Percentiles rank a stretch among this genome's conserved stretches.
Conservation (phyloP, 768 basidiomycete genomes). For the Naganishia kalamii region DNA sequence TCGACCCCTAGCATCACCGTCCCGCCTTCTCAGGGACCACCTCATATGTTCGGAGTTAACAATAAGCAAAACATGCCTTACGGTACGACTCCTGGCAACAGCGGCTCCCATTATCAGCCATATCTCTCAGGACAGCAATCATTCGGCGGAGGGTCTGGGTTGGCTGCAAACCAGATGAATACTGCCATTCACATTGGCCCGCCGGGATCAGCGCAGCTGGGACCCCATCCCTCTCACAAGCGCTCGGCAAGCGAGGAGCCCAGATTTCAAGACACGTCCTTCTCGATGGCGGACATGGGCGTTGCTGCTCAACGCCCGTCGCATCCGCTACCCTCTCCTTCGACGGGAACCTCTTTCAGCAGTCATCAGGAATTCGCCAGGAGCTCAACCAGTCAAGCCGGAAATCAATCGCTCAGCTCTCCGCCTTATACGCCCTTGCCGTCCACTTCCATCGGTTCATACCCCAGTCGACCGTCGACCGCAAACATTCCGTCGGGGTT, state of each 20-base stretch:
- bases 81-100: too few species aligned
- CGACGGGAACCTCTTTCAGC: conserved; percentile 1
- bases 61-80: too few species aligned
- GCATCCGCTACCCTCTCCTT: neutral
- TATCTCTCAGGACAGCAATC: too few species aligned
- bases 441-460: neutral
- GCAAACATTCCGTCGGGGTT: neutral
- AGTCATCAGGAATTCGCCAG: neutral
- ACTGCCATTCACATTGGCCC: too few species aligned
- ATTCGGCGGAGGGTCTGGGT: too few species aligned
- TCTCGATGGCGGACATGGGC: neutral
- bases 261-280: neutral
- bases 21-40: neutral
- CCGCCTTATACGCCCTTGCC: conserved; percentile 8
- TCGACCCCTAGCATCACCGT: neutral
- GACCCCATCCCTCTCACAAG: neutral
- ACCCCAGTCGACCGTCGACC: neutral
- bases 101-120: too few species aligned
- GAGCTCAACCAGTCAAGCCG: neutral
- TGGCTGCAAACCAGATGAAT: neutral
- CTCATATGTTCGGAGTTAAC: too few species aligned
- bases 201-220: too few species aligned
- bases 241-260: neutral
- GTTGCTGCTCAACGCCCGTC: neutral
- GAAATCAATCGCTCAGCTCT: neutral